These are phyloP conservation scores for Prunus fruticosa DNA, from an alignment of 306 rosid genomes.

Conservation along the genomic window DNA sequence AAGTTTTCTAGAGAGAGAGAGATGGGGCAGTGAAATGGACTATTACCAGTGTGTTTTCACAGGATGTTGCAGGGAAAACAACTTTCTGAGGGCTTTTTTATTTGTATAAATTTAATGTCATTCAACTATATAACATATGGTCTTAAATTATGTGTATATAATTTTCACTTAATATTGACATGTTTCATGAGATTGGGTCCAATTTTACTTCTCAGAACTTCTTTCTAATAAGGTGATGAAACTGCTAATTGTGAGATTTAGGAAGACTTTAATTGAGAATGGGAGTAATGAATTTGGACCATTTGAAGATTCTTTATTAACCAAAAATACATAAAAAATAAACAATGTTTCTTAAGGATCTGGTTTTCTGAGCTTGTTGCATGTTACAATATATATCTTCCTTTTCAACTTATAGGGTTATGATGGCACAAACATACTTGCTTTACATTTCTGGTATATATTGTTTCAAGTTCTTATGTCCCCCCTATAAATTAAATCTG, in stretches of 20 bases:
- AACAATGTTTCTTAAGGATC: not conserved
- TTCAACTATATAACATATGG: not conserved
- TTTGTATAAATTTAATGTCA: not conserved
- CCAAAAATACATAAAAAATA: not conserved
- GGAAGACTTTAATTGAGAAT: not conserved
- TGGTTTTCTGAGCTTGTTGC: not conserved
- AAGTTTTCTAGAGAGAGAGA: slow-evolving; percentile 18
- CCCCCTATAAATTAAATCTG: not conserved
- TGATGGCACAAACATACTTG: not conserved
- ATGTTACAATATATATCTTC: not conserved
- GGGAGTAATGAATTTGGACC: not conserved
- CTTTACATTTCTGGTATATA: not conserved
- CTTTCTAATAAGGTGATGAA: not conserved
- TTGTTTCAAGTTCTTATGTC: not conserved
- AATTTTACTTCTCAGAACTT: too few relatives aligned
- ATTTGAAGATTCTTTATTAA: not conserved
- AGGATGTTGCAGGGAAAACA: not conserved
- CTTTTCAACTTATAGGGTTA: not conserved
- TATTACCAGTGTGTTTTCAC: not conserved
- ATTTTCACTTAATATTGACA: too few relatives aligned
- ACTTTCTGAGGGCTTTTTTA: not conserved
- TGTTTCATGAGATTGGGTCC: too few relatives aligned
- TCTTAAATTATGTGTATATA: not conserved
- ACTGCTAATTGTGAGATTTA: not conserved
- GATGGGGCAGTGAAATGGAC: not conserved